Conservation (phyloP, 768 basidiomycete species). For the Thelephora ganbajun region DNA sequence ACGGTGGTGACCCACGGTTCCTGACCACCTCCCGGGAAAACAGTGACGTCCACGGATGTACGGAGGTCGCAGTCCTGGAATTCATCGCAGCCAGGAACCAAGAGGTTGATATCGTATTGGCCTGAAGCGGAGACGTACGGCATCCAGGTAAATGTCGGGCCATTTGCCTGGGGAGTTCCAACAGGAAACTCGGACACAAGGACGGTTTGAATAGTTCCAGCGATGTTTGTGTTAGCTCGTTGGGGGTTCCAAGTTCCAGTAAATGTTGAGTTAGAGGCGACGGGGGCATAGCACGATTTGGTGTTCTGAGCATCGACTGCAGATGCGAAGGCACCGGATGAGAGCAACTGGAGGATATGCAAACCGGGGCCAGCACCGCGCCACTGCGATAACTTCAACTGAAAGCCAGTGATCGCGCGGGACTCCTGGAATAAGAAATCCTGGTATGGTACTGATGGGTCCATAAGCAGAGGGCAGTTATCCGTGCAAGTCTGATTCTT, state of each 20-base stretch:
- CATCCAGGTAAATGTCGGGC: constrained; percentile 80
- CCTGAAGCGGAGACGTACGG: constrained; percentile 89
- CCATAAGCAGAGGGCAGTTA: constrained; percentile 67
- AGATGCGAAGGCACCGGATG: constrained; percentile 83
- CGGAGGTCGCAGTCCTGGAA: constrained; percentile 71
- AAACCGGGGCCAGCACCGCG: constrained; percentile 67
- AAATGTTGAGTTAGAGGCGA: constrained; percentile 49
- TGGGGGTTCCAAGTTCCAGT: constrained; percentile 61
- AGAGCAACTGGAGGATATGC: constrained; percentile 84
- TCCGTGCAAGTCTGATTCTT: constrained; percentile 65
- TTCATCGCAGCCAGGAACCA: constrained; percentile 75
- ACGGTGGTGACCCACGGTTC: constrained; percentile 55
- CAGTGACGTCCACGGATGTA: constrained; percentile 70
- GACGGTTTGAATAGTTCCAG: constrained; percentile 69
- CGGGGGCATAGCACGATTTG: constrained; percentile 65
- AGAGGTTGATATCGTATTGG: constrained; percentile 69
- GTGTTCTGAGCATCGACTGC: constrained; percentile 46
- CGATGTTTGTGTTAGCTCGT: constrained; percentile 53
- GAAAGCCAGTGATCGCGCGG: constrained; percentile 73
- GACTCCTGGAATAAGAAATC: constrained; percentile 73
- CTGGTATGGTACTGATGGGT: constrained; percentile 72
- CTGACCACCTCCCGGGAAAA: constrained; percentile 63
- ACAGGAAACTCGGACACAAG: constrained; percentile 55
- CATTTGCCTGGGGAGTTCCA: constrained; percentile 40
- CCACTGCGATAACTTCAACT: constrained; percentile 69